Conservation (phyloP, 495 filamentous ascomycete species). For the Halenospora varia region DNA sequence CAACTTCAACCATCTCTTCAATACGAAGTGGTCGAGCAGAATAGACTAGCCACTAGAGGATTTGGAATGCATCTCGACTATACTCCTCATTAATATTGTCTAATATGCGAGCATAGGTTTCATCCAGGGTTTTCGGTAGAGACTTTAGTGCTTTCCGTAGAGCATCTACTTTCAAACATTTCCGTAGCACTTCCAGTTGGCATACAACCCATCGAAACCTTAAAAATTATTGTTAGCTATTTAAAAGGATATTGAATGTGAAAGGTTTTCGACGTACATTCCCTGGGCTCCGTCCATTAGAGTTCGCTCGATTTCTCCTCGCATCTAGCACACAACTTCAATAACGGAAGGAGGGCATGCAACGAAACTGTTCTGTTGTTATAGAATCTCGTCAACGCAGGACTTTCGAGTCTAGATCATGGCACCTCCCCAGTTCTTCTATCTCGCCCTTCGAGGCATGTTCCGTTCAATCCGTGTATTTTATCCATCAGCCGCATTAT, state of each 20-base stretch:
- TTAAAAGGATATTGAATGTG: background rate
- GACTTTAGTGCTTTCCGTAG: constrained; percentile 21
- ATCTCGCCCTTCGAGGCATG: too few relatives aligned
- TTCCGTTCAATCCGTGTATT: too few relatives aligned
- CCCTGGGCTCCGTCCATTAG: constrained; percentile 2
- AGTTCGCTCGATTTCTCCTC: background rate
- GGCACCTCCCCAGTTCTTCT: too few relatives aligned
- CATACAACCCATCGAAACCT: constrained; percentile 33
- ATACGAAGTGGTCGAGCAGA: constrained; percentile 25
- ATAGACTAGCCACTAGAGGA: constrained; percentile 29
- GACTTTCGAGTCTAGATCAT: too few relatives aligned
- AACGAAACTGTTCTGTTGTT: too few relatives aligned
- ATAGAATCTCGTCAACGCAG: too few relatives aligned
- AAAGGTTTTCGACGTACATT: background rate
- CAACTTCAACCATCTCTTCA: constrained; percentile 24
- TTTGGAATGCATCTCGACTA: constrained; percentile 16
- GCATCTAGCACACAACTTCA: too few relatives aligned
- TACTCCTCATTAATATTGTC: constrained; percentile 4
- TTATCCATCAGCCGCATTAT: too few relatives aligned
- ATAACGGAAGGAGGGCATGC: too few relatives aligned
- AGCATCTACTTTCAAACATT: constrained; percentile 21
- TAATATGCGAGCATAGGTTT: constrained; percentile 33
- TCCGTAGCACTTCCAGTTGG: constrained; percentile 27
- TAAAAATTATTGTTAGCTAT: background rate
- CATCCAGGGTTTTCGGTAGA: constrained; percentile 29